Conservation (phyloP, 176 grass and related monocot genomes). For the Leersia perrieri region DNA sequence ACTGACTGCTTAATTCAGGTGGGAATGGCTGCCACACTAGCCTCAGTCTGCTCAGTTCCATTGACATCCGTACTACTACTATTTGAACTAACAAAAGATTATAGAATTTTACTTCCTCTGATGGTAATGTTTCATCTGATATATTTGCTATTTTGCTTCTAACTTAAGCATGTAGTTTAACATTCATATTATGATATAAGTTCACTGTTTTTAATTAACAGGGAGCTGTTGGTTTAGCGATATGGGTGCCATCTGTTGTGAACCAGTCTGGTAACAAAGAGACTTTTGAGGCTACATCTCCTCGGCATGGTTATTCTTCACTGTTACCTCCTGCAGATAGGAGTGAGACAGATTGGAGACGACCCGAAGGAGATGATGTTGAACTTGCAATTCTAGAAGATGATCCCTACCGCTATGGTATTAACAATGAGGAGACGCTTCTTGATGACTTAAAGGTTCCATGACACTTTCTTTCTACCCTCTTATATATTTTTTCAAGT, state of each 20-base stretch:
- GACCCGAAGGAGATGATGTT: slow-evolving; percentile 54
- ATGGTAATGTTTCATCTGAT: slow-evolving; percentile 57
- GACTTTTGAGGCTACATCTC: slow-evolving; percentile 42
- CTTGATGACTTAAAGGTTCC: slow-evolving; percentile 91
- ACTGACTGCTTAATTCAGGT: slow-evolving; percentile 53
- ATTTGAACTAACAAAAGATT: slow-evolving; percentile 98
- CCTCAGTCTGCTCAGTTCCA: slow-evolving; percentile 91
- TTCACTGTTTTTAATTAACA: slow-evolving; percentile 40
- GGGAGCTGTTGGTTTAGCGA: slow-evolving; percentile 97
- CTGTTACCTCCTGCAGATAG: slow-evolving; percentile 56
- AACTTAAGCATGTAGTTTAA: slow-evolving; percentile 18
- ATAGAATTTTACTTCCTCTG: slow-evolving; percentile 91
- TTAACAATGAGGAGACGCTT: slow-evolving; percentile 76
- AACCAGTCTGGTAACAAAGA: slow-evolving; percentile 58
- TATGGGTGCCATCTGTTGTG: slow-evolving; percentile 96
- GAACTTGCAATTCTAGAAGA: slow-evolving; percentile 64
- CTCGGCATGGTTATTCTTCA: slow-evolving; percentile 76
- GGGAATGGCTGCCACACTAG: slow-evolving; percentile 95
- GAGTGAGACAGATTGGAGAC: slow-evolving; percentile 45
- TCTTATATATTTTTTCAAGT: neutral
- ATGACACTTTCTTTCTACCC: neutral
- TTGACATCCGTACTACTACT: slow-evolving; percentile 93
- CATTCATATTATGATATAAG: neutral
- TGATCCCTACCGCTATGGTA: slow-evolving; percentile 51
- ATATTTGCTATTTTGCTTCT: slow-evolving; percentile 18